Evolutionary conservation across 2,329 filamentous ascomycete species (phyloP).

Genomic region (Colletotrichum eremochloae): DNA sequence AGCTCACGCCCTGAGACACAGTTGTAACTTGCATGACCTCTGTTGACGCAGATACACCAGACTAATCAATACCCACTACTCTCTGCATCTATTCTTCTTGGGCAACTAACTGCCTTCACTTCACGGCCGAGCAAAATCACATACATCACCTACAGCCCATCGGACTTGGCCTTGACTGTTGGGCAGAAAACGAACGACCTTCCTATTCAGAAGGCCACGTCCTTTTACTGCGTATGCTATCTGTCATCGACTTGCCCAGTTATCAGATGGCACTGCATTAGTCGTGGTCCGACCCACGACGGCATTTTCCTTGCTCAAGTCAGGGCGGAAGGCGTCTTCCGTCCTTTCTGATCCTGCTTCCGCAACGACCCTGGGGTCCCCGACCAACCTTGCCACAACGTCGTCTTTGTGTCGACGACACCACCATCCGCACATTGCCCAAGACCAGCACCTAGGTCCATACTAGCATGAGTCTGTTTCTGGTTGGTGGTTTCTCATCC

Average conservation of each 20-base stretch:
- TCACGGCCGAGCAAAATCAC: neutral
- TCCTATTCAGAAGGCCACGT: conserved; percentile 22
- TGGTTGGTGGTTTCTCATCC: conserved; percentile 5
- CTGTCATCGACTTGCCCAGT: neutral
- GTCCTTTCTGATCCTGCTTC: conserved; percentile 9
- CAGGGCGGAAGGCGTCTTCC: neutral
- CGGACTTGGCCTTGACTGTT: neutral
- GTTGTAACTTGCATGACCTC: conserved; percentile 13
- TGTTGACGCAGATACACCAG: neutral
- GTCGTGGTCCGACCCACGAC: neutral
- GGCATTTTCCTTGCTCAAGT: conserved; percentile 8
- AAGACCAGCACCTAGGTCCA: conserved; percentile 1
- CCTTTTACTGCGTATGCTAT: neutral
- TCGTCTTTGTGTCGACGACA: conserved; percentile 6
- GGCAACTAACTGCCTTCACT: neutral
- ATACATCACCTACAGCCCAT: neutral
- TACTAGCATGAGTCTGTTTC: neutral
- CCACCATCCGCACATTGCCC: neutral
- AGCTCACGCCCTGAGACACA: conserved; percentile 1
- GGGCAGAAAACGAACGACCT: conserved; percentile 2
- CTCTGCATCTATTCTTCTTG: conserved; percentile 17
- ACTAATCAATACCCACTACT: neutral
- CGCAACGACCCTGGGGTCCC: neutral
- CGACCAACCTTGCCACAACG: conserved; percentile 16
- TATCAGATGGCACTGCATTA: conserved; percentile 16